Percentiles rank a stretch among this genome's conserved stretches.
These are phyloP conservation scores for Pythium aristosporum DNA, from an alignment of 352 stramenopile genomes.

Conservation along the genomic window DNA sequence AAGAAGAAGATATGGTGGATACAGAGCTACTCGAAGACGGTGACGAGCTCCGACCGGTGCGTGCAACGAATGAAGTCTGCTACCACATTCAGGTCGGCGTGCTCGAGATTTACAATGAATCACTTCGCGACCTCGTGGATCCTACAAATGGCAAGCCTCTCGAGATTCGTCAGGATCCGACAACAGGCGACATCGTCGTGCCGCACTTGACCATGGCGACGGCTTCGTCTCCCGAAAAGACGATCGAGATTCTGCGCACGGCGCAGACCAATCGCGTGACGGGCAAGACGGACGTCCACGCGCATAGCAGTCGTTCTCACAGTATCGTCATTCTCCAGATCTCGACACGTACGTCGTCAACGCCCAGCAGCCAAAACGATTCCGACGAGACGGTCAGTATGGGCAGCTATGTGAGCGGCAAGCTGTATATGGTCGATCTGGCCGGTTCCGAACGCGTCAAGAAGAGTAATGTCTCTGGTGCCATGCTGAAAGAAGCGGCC, in stretches of 20 bases:
- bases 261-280: slow-evolving; percentile 82
- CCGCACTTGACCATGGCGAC: slow-evolving; percentile 74
- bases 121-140: slow-evolving; percentile 88
- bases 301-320: slow-evolving; percentile 91
- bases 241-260: slow-evolving; percentile 58
- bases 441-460: slow-evolving; percentile 92
- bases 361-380: slow-evolving; percentile 27
- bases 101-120: slow-evolving; percentile 97
- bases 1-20: slow-evolving; percentile 22
- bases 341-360: slow-evolving; percentile 39
- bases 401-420: slow-evolving; percentile 68
- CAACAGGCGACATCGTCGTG: slow-evolving; percentile 68
- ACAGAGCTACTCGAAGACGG: slow-evolving; percentile 35
- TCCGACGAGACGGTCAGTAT: slow-evolving; percentile 28
- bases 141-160: slow-evolving; percentile 53
- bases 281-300: slow-evolving; percentile 86
- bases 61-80: slow-evolving; percentile 9
- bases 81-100: slow-evolving; percentile 90
- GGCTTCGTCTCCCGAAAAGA: slow-evolving; percentile 62
- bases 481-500: slow-evolving; percentile 74
- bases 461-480: slow-evolving; percentile 86
- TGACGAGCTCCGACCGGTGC: slow-evolving; percentile 1
- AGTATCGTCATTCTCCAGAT: slow-evolving; percentile 92
- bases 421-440: slow-evolving; percentile 92
- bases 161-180: slow-evolving; percentile 74